Conservation (phyloP, 2,329 filamentous ascomycete genomes). For the Pestalotiopsis sp. region DNA sequence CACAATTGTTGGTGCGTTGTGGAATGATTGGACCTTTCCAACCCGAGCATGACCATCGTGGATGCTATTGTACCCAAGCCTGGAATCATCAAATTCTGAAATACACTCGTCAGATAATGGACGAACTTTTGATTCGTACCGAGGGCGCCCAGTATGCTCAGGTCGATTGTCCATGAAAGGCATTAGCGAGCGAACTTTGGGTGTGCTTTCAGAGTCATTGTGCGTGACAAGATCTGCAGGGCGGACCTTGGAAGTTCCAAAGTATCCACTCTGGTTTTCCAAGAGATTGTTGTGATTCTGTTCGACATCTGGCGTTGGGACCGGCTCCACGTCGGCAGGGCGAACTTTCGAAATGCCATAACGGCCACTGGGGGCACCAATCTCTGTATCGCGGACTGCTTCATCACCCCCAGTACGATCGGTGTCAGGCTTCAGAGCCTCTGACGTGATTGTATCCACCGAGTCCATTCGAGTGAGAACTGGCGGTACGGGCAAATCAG, state of each 20-base stretch:
- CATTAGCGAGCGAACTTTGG: background rate
- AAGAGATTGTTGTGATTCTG: background rate
- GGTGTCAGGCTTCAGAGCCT: background rate
- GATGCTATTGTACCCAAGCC: constrained; percentile 12
- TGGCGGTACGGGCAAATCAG: constrained; percentile 27
- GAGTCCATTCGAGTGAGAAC: constrained; percentile 22
- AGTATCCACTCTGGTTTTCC: background rate
- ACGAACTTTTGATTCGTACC: background rate
- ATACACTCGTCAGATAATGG: background rate
- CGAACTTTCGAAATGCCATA: background rate
- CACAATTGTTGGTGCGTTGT: constrained; percentile 13
- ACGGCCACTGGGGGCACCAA: background rate
- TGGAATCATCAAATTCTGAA: constrained; percentile 6
- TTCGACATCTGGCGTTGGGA: background rate
- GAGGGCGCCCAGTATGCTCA: background rate
- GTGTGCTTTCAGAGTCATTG: background rate
- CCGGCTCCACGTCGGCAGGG: background rate
- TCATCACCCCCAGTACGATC: constrained; percentile 16
- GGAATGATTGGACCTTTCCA: constrained; percentile 22
- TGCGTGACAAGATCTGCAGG: background rate
- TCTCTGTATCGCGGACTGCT: constrained; percentile 17
- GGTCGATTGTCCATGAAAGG: background rate
- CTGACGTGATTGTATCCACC: background rate
- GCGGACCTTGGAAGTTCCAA: background rate
- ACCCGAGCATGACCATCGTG: constrained; percentile 21